Evolutionary conservation across 306 rosid species (phyloP).

Genomic region (Mimosa bimucronata): DNA sequence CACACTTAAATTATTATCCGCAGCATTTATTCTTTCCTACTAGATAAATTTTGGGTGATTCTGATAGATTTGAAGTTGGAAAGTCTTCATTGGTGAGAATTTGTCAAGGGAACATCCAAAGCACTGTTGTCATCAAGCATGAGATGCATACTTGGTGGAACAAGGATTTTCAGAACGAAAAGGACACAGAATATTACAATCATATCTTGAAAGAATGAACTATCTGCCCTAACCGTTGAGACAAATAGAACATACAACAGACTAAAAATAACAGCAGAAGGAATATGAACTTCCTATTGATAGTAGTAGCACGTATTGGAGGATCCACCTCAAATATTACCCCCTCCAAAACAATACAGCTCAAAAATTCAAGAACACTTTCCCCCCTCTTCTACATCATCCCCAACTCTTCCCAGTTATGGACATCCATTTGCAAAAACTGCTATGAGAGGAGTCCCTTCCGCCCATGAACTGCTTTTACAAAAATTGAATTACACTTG

Average conservation of each 20-base stretch:
- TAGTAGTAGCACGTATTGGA: slow-evolving; percentile 33
- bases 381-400: slow-evolving; percentile 28
- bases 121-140: neutral
- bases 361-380: slow-evolving; percentile 35
- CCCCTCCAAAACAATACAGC: slow-evolving; percentile 48
- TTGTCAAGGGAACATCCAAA: neutral
- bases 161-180: neutral
- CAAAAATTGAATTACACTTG: slow-evolving; percentile 37
- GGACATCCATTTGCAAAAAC: slow-evolving; percentile 43
- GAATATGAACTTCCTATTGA: slow-evolving; percentile 50
- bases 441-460: slow-evolving; percentile 37
- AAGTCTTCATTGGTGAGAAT: neutral
- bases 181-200: slow-evolving; percentile 14
- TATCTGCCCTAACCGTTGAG: slow-evolving; percentile 41
- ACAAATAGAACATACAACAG: slow-evolving; percentile 51
- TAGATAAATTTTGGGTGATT: neutral
- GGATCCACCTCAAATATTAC: slow-evolving; percentile 47
- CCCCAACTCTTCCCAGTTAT: slow-evolving; percentile 47
- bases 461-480: slow-evolving; percentile 16
- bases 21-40: no score
- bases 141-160: neutral
- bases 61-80: neutral
- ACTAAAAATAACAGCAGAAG: slow-evolving; percentile 46
- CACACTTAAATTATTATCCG: no score
- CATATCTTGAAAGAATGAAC: slow-evolving; percentile 53